Evolutionary conservation across 2,329 filamentous ascomycete species (phyloP), one percentile per base, ranked within the genome.

Genomic region (Ophiostoma tasmaniense): DNA sequence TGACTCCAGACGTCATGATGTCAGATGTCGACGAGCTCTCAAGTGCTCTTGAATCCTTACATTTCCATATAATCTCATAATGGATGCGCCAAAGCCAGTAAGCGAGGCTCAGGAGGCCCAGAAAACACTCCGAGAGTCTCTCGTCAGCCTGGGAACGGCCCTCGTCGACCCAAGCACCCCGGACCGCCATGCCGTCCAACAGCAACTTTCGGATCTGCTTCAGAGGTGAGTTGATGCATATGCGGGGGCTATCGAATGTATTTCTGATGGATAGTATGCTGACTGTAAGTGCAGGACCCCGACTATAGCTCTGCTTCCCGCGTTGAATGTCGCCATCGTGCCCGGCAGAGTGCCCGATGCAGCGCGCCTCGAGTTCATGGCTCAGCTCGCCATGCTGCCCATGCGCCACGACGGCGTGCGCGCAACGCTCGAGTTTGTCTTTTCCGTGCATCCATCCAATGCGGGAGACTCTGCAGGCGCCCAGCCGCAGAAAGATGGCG

Each of bases 381-480:
- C 81, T 69, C 80, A 84, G 14, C 80, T 92, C 62, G 86, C 88
- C 1, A 75, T 81, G 14, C 74, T 91, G 11, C 89, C 89, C 0
- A 79, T 90, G 33, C 81, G 89, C 3, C 78, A 80, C 2, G 83
- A 86, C 71, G 89, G 89, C 22, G 87, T 92, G 17, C 83, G 89
- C 42, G 84, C 86, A 33, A 89, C 87, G 0, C 81, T 91, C 71
- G 89, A 91, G 74, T 91, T 91, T 74, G 81, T 92, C 45, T 89
- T 90, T 69, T 84, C 88, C 1, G 86, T 90, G 7, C 89, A 90
- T 71, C 85, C 89, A 0, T 82, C 84, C 71, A 81, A 79, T 72
- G 77, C 78, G 7, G 76, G 79, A 69, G 76, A 77, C 42, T 20
- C 64, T 1, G 30, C 73, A 7, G 81, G 82, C 68, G 78, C 78